These are phyloP conservation scores for Zygosaccharomyces rouxii DNA, from an alignment of 805 yeast species.

Conservation along the genomic window DNA sequence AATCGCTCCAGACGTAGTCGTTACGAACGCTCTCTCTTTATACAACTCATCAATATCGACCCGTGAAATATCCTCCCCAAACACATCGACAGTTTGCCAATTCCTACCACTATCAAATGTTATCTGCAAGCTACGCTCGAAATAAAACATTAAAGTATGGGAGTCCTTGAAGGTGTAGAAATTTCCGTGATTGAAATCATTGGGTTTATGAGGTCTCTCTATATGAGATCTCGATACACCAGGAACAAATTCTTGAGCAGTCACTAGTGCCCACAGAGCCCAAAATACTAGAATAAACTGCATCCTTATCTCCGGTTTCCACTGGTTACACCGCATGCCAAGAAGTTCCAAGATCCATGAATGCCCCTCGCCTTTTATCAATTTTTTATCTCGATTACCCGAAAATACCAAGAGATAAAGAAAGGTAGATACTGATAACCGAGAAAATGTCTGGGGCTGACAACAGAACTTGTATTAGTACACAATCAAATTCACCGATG, in stretches of 20 bases:
- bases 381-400: too few species aligned
- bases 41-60: conserved; percentile 14
- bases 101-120: conserved; percentile 45
- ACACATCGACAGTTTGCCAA: conserved; percentile 36
- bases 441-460: too few species aligned
- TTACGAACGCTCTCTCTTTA: conserved; percentile 19
- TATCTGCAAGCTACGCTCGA: neutral
- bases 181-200: neutral
- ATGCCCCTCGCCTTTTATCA: neutral
- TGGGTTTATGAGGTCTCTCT: neutral
- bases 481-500: too few species aligned
- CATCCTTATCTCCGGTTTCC: neutral
- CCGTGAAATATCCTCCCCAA: conserved; percentile 4
- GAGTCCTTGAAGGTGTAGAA: neutral
- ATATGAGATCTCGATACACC: neutral
- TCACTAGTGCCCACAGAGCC: neutral
- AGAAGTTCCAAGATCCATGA: neutral
- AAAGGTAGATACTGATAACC: too few species aligned
- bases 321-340: neutral
- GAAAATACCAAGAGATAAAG: too few species aligned
- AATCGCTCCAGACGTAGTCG: conserved; percentile 3
- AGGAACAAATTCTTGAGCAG: neutral
- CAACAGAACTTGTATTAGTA: too few species aligned
- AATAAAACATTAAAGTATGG: neutral
- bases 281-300: neutral